Evolutionary conservation across 768 basidiomycete species (phyloP), one percentile per base, ranked within the genome.

Genomic region (Hypholoma sublateritium): DNA sequence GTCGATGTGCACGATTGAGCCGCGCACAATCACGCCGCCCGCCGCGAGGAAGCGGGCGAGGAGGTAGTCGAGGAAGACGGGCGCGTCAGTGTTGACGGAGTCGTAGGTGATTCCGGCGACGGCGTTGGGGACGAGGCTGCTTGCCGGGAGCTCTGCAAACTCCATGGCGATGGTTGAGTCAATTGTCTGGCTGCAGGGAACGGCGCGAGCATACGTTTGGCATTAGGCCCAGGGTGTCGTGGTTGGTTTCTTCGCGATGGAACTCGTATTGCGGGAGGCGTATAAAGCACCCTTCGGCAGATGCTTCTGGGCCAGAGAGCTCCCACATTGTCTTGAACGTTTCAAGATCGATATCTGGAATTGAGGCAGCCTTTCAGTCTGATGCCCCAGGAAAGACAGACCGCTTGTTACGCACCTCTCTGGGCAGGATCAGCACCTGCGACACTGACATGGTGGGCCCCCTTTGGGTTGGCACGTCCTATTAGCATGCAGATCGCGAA

Each of bases 291-390:
- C 74, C 71, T 47, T 84, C 78, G 1, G 77, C 77, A 5, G 69
- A 69, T n/a, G 73, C 71, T 1, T 75, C 76, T 0, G 77, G 78
- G 3, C 72, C 75, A 4, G 87, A 87, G 55, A 88, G 73, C 39
- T 75, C 70, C 83, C 83, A 86, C 82, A 89, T 84, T 5, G 68
- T 75, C 22, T 81, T 67, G 68, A 89, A 88, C 0, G 86, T 88
- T 49, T 84, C 84, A 48, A 75, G 67, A 62, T 89, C 86, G 62
- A 87, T 73, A 82, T 86, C 50, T 57, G 5, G 28, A 5, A 32
- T 32, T 32, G 36, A 8, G 17, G 24, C 22, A 35, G 32, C 12
- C 21, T 16, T 19, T 51, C 19, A 49, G 24, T 24, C 8, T 6
- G 25, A 19, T 6, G 8, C 4, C 13, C 5, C 16, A 16, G n/a